Evolutionary conservation across 805 yeast genomes (phyloP).

Genomic region (Wickerhamomyces silvicola): DNA sequence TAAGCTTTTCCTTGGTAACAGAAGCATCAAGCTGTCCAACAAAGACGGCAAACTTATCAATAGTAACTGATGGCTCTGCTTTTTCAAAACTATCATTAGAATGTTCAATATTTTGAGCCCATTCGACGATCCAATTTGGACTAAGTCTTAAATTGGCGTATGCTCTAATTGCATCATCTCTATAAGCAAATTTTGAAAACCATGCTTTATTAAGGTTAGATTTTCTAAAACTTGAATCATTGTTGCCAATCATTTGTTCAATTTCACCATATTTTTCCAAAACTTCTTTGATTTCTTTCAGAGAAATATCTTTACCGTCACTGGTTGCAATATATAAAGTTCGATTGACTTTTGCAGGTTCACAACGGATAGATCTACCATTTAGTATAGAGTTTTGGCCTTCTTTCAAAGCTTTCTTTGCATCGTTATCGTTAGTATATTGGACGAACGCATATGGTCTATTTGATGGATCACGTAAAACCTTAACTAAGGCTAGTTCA

Average conservation of each 20-base stretch:
- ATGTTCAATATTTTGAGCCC: conserved; percentile 80
- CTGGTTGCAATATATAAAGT: conserved; percentile 57
- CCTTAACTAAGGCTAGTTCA: conserved; percentile 64
- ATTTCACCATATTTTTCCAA: conserved; percentile 63
- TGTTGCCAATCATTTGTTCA: conserved; percentile 52
- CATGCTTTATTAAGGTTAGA: conserved; percentile 39
- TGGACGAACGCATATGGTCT: conserved; percentile 94
- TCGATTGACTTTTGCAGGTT: conserved; percentile 85
- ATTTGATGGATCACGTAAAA: conserved; percentile 70
- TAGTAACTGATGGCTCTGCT: conserved; percentile 31
- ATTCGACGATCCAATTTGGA: conserved; percentile 56
- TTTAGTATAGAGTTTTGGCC: conserved; percentile 67
- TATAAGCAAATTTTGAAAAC: conserved; percentile 72
- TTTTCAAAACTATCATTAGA: conserved; percentile 24
- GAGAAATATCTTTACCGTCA: conserved; percentile 22
- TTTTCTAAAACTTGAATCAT: conserved; percentile 25
- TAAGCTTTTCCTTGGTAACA: conserved; percentile 49
- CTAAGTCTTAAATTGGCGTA: conserved; percentile 60
- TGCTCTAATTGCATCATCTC: conserved; percentile 86
- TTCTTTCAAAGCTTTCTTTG: conserved; percentile 54
- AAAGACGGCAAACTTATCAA: conserved; percentile 71
- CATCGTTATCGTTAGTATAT: conserved; percentile 64
- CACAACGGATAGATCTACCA: conserved; percentile 79
- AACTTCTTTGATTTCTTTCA: conserved; percentile 29
- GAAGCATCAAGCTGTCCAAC: conserved; percentile 63